These are phyloP conservation scores for Massospora cicadina DNA, from an alignment of 371 early-diverging fungal genomes.

Conservation along the genomic window DNA sequence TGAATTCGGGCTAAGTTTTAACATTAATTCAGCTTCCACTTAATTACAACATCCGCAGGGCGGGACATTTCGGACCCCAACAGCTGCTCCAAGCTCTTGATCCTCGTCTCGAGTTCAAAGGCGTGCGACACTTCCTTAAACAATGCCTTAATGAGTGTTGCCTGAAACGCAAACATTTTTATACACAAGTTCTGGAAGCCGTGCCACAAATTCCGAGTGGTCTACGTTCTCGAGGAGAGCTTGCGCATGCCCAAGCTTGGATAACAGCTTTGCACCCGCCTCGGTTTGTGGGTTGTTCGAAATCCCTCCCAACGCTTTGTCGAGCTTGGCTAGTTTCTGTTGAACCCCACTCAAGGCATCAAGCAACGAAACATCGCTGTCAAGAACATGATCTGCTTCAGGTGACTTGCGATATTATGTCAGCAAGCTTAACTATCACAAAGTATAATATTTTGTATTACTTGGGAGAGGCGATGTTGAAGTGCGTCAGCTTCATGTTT, in stretches of 20 bases:
- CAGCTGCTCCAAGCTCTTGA: not conserved
- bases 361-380: not conserved
- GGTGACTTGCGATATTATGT: not conserved
- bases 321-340: not conserved
- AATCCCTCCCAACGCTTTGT: not conserved
- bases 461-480: not conserved
- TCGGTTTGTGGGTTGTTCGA: not conserved
- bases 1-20: not conserved
- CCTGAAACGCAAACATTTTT: not conserved
- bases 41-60: constrained; percentile 5
- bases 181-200: constrained; percentile 1
- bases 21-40: not conserved
- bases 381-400: not conserved
- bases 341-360: not conserved
- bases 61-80: not conserved
- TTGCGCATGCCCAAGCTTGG: not conserved
- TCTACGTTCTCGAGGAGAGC: not conserved
- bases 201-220: not conserved
- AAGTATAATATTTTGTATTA: not conserved
- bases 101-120: not conserved
- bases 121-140: constrained; percentile 4
- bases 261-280: not conserved
- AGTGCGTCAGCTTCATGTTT: not conserved
- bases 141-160: not conserved
- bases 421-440: not conserved